phyloP scores from a whole-genome alignment of 1,284 basidiomycete species.

The Fomitopsis pinicola region DNA sequence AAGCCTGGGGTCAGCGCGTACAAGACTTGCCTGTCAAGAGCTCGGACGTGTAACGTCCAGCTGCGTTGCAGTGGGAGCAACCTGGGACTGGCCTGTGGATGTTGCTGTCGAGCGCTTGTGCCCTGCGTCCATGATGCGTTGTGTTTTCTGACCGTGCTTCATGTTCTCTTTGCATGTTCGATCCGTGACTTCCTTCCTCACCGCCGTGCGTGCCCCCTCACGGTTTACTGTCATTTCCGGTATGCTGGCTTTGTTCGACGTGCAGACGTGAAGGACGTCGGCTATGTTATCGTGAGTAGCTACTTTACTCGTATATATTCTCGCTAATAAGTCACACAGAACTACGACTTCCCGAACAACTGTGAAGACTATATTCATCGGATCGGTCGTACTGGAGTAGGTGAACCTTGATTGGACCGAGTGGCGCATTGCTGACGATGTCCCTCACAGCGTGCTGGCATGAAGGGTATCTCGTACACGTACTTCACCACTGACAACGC shows the following conservation, averaged over 20 bases:
- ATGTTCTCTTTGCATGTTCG: slow-evolving; percentile 19
- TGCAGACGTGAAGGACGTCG: slow-evolving; percentile 92
- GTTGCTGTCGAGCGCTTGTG: slow-evolving; percentile 55
- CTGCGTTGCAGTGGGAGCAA: slow-evolving; percentile 28
- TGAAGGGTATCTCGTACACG: slow-evolving; percentile 90
- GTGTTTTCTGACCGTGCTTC: slow-evolving; percentile 50
- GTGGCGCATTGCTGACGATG: slow-evolving; percentile 12
- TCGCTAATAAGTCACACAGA: slow-evolving; percentile 39
- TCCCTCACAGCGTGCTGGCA: slow-evolving; percentile 69
- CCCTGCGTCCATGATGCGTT: slow-evolving; percentile 29
- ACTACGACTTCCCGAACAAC: slow-evolving; percentile 97
- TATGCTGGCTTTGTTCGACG: slow-evolving; percentile 26
- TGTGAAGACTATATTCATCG: slow-evolving; percentile 95
- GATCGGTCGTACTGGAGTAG: slow-evolving; percentile 84
- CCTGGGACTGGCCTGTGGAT: slow-evolving; percentile 30
- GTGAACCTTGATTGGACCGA: slow-evolving; percentile 18
- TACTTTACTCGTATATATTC: slow-evolving; percentile 14
- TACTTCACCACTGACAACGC: slow-evolving; percentile 97
- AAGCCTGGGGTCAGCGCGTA: slow-evolving; percentile 36
- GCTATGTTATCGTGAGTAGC: slow-evolving; percentile 80
- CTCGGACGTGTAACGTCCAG: slow-evolving; percentile 43
- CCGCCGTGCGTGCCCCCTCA: slow-evolving; percentile 34
- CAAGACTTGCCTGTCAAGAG: slow-evolving; percentile 47
- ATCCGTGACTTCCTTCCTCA: slow-evolving; percentile 26
- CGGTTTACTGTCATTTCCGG: slow-evolving; percentile 29